Conservation (phyloP, 371 early-diverging fungal genomes). For the Mucor irregularis region DNA sequence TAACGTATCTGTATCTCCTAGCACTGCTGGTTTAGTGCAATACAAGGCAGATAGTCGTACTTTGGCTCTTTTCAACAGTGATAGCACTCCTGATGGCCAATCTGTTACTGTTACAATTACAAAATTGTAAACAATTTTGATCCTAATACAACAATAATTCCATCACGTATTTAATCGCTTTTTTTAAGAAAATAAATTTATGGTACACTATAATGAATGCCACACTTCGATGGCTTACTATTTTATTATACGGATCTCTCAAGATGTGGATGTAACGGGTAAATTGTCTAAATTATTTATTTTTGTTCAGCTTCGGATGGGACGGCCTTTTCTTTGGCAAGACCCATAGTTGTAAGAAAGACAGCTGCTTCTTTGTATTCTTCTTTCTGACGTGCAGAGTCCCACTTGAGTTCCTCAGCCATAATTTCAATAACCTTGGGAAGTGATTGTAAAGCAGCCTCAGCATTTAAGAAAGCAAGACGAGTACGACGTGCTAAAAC, state of each 20-base stretch:
- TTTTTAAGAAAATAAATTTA: too few relatives aligned
- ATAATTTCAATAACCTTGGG: constrained; percentile 92
- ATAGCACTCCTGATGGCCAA: constrained; percentile 4
- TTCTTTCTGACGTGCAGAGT: constrained; percentile 56
- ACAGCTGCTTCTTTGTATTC: constrained; percentile 73
- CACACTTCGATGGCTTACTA: too few relatives aligned
- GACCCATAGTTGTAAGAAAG: constrained; percentile 92
- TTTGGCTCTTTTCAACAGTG: constrained; percentile 14
- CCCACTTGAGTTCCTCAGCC: constrained; percentile 89
- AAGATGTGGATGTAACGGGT: not conserved
- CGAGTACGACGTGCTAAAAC: constrained; percentile 94
- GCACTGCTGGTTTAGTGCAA: constrained; percentile 1
- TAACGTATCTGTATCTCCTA: constrained; percentile 11
- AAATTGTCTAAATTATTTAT: constrained; percentile 5
- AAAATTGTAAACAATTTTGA: constrained; percentile 5
- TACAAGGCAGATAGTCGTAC: constrained; percentile 13
- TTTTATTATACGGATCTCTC: too few relatives aligned
- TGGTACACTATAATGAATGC: too few relatives aligned
- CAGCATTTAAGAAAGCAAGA: constrained; percentile 94
- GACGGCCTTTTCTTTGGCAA: constrained; percentile 32
- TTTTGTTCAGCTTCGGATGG: constrained; percentile 5
- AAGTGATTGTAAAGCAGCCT: constrained; percentile 87
- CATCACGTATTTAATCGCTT: too few relatives aligned
- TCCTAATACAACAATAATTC: too few relatives aligned
- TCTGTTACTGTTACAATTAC: constrained; percentile 14